Evolutionary conservation across 768 basidiomycete species (phyloP).

Genomic region (Mycena indigotica): DNA sequence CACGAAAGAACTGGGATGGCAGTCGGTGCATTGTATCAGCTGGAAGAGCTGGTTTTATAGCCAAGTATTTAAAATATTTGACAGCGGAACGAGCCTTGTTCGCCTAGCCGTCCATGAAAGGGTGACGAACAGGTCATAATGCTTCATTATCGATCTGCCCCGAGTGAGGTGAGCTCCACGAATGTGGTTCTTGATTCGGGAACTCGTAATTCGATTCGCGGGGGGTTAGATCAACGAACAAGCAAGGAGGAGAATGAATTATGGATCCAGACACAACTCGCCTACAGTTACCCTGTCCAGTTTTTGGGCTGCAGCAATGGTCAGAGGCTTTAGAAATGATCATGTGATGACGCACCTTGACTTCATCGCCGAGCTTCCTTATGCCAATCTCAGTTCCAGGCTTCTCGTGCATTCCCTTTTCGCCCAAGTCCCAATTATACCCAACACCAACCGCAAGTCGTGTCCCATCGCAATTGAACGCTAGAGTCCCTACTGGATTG

Average conservation of each 20-base stretch:
- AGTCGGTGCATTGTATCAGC: conserved; percentile 62
- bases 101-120: conserved; percentile 9
- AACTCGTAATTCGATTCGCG: conserved; percentile 14
- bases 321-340: not conserved
- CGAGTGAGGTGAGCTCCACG: conserved; percentile 13
- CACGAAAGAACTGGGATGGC: conserved; percentile 53
- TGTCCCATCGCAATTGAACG: conserved; percentile 83
- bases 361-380: conserved; percentile 71
- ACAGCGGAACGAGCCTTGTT: conserved; percentile 25
- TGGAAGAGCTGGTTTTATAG: conserved; percentile 69
- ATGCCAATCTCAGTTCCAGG: conserved; percentile 64
- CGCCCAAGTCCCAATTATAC: conserved; percentile 90
- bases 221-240: not conserved
- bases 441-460: conserved; percentile 83
- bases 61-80: conserved; percentile 25
- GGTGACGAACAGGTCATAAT: conserved; percentile 19
- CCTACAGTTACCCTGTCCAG: conserved; percentile 28
- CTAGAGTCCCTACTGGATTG: conserved; percentile 72
- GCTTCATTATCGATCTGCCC: conserved; percentile 19
- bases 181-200: conserved; percentile 10
- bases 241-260: conserved; percentile 1
- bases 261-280: conserved; percentile 22
- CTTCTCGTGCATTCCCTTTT: conserved; percentile 66
- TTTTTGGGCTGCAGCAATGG: conserved; percentile 27
- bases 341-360: conserved; percentile 53